Conservation (phyloP, 2,329 filamentous ascomycete genomes). For the Diaporthe velutina region DNA sequence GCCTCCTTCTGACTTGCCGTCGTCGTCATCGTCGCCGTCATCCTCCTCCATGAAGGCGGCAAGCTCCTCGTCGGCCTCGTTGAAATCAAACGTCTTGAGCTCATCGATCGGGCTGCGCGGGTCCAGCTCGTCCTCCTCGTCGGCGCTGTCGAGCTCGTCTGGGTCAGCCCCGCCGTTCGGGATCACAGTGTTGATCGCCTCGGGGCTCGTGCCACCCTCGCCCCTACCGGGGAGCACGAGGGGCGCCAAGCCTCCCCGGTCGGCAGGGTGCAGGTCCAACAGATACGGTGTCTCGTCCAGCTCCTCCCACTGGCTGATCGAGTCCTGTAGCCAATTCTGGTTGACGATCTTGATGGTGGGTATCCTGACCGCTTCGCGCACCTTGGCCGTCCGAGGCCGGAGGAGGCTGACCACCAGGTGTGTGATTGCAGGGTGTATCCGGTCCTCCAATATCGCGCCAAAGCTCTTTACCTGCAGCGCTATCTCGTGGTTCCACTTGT, state of each 20-base stretch:
- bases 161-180: conserved; percentile 55
- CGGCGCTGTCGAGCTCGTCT: conserved; percentile 56
- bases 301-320: conserved; percentile 84
- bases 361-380: conserved; percentile 85
- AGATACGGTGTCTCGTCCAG: conserved; percentile 84
- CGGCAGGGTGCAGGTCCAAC: conserved; percentile 80
- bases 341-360: conserved; percentile 90
- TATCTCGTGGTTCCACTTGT: conserved; percentile 86
- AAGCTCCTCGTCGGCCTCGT: conserved; percentile 77
- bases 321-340: conserved; percentile 89
- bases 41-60: conserved; percentile 75
- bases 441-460: conserved; percentile 75
- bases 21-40: conserved; percentile 44
- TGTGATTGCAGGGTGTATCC: conserved; percentile 73
- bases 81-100: conserved; percentile 72
- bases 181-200: conserved; percentile 45
- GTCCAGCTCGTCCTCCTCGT: conserved; percentile 45
- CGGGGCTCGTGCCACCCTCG: conserved; percentile 40
- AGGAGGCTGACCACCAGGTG: conserved; percentile 80
- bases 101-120: conserved; percentile 67
- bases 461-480: conserved; percentile 89
- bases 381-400: conserved; percentile 87
- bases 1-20: conserved; percentile 36
- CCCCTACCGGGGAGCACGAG: conserved; percentile 24
- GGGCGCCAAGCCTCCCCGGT: conserved; percentile 55